Evolutionary conservation across 208 protist genomes (phyloP).

Genomic region (Leishmania gerbilli): DNA sequence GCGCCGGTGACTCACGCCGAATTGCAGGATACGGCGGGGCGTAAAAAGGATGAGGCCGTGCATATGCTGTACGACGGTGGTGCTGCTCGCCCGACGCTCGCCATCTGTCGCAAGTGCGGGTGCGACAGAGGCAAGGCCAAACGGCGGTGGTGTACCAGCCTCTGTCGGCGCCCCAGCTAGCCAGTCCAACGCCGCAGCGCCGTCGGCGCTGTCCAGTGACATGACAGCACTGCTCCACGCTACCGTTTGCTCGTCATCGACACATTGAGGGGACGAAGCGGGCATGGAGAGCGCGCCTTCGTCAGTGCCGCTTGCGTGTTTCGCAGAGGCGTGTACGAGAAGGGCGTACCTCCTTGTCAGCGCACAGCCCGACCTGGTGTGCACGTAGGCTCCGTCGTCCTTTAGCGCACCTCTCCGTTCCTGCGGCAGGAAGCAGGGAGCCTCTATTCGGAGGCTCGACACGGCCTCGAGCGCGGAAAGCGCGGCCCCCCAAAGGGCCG

Average conservation of each 20-base stretch:
- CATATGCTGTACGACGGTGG: not conserved
- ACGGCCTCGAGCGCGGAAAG: not conserved
- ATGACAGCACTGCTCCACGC: slow-evolving; percentile 15
- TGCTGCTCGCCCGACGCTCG: not conserved
- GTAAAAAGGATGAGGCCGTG: slow-evolving; percentile 14
- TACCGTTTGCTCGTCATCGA: not conserved
- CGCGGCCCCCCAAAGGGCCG: not conserved
- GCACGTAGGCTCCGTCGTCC: too few relatives aligned
- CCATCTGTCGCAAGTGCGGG: not conserved
- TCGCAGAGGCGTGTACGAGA: not conserved
- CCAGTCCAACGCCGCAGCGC: slow-evolving; percentile 17
- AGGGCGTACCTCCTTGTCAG: not conserved
- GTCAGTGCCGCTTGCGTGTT: not conserved
- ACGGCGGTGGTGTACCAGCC: not conserved
- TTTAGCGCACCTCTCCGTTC: not conserved
- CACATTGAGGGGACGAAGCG: not conserved
- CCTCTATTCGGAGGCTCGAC: slow-evolving; percentile 13
- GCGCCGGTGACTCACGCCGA: slow-evolving; percentile 3
- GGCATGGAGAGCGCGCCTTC: not conserved
- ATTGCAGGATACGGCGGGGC: not conserved
- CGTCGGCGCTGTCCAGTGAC: slow-evolving; percentile 13
- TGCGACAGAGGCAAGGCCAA: not conserved
- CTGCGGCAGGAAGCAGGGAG: slow-evolving; percentile 10
- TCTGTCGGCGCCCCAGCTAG: slow-evolving; percentile 5
- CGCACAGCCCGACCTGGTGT: too few relatives aligned